Base-by-base conservation (phyloP, 441 rosid genomes). In the Gossypium trilobum region DNA sequence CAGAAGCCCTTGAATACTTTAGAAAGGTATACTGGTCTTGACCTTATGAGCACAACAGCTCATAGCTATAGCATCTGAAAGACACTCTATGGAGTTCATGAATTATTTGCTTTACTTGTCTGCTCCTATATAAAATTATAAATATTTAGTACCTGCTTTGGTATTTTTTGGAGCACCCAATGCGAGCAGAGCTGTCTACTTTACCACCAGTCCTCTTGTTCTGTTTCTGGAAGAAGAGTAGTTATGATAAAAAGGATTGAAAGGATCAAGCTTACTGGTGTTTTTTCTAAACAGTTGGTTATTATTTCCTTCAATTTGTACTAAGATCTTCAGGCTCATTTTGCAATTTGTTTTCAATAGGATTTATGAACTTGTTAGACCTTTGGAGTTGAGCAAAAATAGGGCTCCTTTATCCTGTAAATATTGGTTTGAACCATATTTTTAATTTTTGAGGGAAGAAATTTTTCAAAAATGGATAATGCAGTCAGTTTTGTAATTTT, bases 1-100 rank as follows among this genome's bases (percentile, higher is more conserved):
- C 88, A 44, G 99, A 92, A 77, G 96, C 99, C 74, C 90, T 85
- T 48, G 95, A 91, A 71, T 85, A 73, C 87, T 88, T 91, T 75
- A 89, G 97, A 81, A 89, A 88, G 98, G 99, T 95, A 87, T 78
- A 55, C 54, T 57, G 51, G 56, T 68, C 31, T 39, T 79, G 46
- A 55, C 69, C 39, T 62, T 33, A 54, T 73, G 71, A 29, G 19
- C 68, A 2, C 52, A 5, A 31, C 39, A 31, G 39, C 39, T 31
- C 39, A 46, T 77, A 74, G 20, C 74, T 55, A 33, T 69, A 74
- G 4, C 73, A 62, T 73, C 23, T 59, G 19, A 55, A 63, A 73
- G 61, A 65, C 55, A 81, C 62, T 72, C 27, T 23, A 7, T 54
- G 19, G 27, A 8, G 13, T 17, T 16, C 8, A 19, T 42, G 20